Base-by-base conservation (phyloP, 1,284 basidiomycete genomes). In the Sanghuangporus weigelae region DNA sequence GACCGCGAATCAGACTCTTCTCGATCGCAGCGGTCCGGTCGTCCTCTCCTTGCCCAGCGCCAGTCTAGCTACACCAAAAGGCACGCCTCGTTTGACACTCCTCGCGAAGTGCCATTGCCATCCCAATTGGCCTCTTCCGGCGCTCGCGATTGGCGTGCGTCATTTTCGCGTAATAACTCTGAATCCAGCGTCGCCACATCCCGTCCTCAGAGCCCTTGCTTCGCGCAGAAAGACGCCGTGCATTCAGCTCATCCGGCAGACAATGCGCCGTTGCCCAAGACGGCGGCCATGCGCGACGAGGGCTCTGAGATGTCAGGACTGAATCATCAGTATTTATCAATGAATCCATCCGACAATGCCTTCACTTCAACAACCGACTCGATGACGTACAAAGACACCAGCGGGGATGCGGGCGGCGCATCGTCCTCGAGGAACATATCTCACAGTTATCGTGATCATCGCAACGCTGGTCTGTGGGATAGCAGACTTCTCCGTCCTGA, bases 51-150 rank as follows among this genome's bases (percentile, higher is more conserved):
- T 36, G 63, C 51, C 14, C 54, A 44, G 36, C 65, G 68, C 54
- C 67, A 68, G 58, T 61, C 59, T 12, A 68, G 67, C 26, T 71
- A 63, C 65, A 70, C 67, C 14, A 72, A 72, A 61, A 68, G 71
- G 50, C 71, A 72, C 67, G 66, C 71, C 16, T 72, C 70, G 3
- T 68, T 70, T 57, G 70, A 72, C 59, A 68, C 70, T 14, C 71
- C 69, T 42, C 64, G 70, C 48, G 71, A 72, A 53, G 65, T 70
- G 23, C 71, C 69, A 26, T 64, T 68, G 31, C 67, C 68, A 48
- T 63, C 59, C 44, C 67, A 67, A 48, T 59, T 54, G 48, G 53
- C 51, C 23, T 49, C 65, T 48, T 35, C 57, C 48, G 44, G 51
- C 48, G 31, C 42, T 16, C 63, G 42, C 42, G 57, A 44, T 42